These are phyloP conservation scores for Neurospora pannonica DNA, from an alignment of 495 filamentous ascomycete species.

Conservation along the genomic window DNA sequence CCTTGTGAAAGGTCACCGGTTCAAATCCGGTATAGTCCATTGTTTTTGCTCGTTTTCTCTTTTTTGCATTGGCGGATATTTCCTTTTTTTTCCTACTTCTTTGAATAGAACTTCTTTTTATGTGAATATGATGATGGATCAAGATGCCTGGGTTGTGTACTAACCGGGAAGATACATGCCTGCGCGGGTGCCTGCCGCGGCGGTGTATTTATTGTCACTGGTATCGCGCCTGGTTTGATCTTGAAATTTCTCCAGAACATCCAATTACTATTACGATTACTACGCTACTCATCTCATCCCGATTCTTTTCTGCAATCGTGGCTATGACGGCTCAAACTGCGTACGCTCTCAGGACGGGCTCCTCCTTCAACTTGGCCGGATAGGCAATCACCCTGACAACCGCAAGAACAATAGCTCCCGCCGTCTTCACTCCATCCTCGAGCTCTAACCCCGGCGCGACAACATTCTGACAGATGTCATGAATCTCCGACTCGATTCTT, in stretches of 20 bases:
- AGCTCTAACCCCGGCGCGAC: background rate
- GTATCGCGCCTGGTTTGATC: background rate
- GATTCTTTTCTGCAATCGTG: background rate
- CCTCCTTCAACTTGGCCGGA: background rate
- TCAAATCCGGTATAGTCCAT: background rate
- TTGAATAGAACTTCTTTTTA: background rate
- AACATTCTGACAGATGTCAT: background rate
- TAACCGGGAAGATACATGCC: background rate
- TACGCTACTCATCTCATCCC: background rate
- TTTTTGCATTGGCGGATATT: too few species aligned
- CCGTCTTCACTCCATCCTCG: background rate
- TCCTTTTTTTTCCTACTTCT: background rate
- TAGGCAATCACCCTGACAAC: background rate
- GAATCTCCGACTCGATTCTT: background rate
- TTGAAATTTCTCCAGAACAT: background rate
- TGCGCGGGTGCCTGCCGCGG: background rate
- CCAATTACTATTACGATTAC: background rate
- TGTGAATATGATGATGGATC: background rate
- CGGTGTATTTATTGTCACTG: background rate
- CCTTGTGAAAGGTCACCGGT: background rate
- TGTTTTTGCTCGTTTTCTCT: background rate
- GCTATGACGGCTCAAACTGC: background rate
- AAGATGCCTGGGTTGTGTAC: background rate
- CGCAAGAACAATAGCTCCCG: background rate
- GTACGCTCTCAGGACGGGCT: background rate